A percentile compares a stretch with the other conserved stretches of the same genome.
phyloP scores from a whole-genome alignment of 805 yeast species.

The Brettanomyces nanus region DNA sequence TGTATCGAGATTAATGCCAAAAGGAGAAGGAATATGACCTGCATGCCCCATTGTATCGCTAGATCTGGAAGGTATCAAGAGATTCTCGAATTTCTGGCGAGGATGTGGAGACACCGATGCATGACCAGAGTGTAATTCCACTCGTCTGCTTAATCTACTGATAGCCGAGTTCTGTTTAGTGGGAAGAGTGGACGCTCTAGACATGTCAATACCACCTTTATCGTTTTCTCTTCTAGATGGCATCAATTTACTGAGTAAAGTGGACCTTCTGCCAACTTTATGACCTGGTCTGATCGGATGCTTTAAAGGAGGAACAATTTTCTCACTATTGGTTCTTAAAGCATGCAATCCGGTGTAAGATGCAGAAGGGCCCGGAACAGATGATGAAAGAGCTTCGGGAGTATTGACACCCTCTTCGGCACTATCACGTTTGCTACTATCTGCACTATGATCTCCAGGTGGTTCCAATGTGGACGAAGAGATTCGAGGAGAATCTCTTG shows the following conservation, averaged over 20 bases:
- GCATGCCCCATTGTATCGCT: too few relatives aligned
- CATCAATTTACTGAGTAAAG: slow-evolving; percentile 17
- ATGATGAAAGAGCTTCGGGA: neutral
- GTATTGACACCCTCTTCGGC: neutral
- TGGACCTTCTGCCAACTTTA: slow-evolving; percentile 14
- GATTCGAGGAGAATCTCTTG: too few relatives aligned
- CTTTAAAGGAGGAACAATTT: neutral
- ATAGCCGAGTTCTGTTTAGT: neutral
- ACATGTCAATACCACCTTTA: neutral
- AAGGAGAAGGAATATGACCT: neutral
- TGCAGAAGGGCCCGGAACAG: slow-evolving; percentile 7
- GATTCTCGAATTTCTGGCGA: too few relatives aligned
- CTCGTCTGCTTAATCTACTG: neutral
- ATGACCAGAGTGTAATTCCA: too few relatives aligned
- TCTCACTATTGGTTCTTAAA: slow-evolving; percentile 9
- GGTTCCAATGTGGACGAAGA: too few relatives aligned
- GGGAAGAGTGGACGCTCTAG: neutral
- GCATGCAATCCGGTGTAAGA: slow-evolving; percentile 7
- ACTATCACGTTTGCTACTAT: too few relatives aligned
- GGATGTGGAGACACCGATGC: too few relatives aligned
- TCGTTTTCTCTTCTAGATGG: slow-evolving; percentile 23
- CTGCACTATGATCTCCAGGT: too few relatives aligned
- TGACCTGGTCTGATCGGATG: slow-evolving; percentile 13
- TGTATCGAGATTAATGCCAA: slow-evolving; percentile 20
- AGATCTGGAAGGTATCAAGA: too few relatives aligned